phyloP scores from a whole-genome alignment of 306 rosid genomes.

The Macrotyloma uniflorum region DNA sequence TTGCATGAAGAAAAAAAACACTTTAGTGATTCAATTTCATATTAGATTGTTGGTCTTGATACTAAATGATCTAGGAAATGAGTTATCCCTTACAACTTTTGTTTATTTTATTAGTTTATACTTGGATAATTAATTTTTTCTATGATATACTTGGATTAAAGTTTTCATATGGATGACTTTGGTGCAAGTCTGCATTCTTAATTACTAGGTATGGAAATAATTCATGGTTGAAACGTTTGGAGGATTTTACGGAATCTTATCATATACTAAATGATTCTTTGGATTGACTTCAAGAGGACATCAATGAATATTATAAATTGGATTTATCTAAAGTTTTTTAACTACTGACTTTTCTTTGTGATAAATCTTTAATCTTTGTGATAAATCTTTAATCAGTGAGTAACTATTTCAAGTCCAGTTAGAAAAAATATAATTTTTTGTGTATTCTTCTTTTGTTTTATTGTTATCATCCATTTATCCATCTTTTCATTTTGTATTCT shows the following conservation, averaged over 20 bases:
- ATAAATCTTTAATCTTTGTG: too few species aligned
- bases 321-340: constrained; percentile 34
- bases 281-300: constrained; percentile 27
- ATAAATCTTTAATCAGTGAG: constrained; percentile 42
- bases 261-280: constrained; percentile 30
- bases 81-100: too few species aligned
- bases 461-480: background rate
- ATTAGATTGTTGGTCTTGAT: constrained; percentile 34
- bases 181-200: too few species aligned
- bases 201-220: too few species aligned
- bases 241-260: constrained; percentile 32
- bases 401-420: constrained; percentile 21
- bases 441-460: background rate
- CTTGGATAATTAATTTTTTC: too few species aligned
- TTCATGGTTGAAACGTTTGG: constrained; percentile 31
- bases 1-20: too few species aligned
- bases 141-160: too few species aligned
- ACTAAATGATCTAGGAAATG: too few species aligned
- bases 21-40: constrained; percentile 41
- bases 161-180: too few species aligned
- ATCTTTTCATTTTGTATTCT: background rate
- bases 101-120: too few species aligned
- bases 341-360: constrained; percentile 45
- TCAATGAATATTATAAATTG: constrained; percentile 29
- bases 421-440: background rate